A percentile compares a stretch with the other conserved stretches of the same genome.
Conservation (phyloP, 148 eudicot genomes). For the Rheum nobile region DNA sequence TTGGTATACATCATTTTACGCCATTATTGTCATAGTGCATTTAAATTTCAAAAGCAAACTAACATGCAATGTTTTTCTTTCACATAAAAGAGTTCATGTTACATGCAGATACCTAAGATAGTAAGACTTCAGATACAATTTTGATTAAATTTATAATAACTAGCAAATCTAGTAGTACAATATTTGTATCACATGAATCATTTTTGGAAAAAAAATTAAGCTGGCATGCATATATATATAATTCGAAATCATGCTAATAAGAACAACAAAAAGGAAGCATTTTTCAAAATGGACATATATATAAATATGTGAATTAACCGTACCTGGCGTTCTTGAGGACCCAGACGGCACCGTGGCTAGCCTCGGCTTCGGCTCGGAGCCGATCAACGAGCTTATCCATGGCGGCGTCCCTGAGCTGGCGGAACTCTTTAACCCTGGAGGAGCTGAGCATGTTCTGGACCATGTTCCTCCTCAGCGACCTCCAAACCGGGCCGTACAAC, state of each 20-base stretch:
- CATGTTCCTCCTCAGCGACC: conserved; percentile 71
- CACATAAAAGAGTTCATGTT: neutral
- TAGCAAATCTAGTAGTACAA: too few species aligned
- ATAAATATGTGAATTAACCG: too few species aligned
- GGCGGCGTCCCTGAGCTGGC: conserved; percentile 25
- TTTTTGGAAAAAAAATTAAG: too few species aligned
- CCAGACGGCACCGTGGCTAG: conserved; percentile 45
- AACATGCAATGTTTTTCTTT: neutral
- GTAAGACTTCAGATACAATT: too few species aligned
- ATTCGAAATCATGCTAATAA: too few species aligned
- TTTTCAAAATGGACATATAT: too few species aligned
- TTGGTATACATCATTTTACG: too few species aligned
- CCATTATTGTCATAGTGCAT: neutral
- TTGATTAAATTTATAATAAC: too few species aligned
- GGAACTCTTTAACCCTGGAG: conserved; percentile 34
- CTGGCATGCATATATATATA: neutral
- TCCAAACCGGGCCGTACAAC: conserved; percentile 71
- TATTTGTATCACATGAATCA: too few species aligned
- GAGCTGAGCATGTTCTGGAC: conserved; percentile 77
- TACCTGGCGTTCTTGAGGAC: conserved; percentile 48
- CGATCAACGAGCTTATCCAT: conserved; percentile 55
- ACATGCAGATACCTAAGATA: neutral
- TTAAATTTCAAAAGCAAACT: neutral
- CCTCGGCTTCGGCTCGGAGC: conserved; percentile 42
- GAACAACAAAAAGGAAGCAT: too few species aligned